Evolutionary conservation across 2,329 filamentous ascomycete genomes (phyloP).

Genomic region (Trichoderma atrobrunneum): DNA sequence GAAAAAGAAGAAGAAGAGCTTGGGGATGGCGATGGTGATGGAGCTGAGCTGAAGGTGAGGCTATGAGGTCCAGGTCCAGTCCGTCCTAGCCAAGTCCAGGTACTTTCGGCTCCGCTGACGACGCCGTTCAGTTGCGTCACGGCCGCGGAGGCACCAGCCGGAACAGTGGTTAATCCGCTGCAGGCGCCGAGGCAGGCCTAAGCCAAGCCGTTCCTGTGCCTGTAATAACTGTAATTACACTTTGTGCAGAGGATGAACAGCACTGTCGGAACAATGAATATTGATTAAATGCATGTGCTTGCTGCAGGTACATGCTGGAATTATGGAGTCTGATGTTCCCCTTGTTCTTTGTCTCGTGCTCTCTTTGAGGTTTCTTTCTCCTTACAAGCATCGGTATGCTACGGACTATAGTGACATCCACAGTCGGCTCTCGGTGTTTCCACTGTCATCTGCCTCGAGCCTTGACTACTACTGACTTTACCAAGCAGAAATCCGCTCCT

Average conservation of each 20-base stretch:
- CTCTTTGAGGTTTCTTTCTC: not conserved
- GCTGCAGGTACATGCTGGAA: not conserved
- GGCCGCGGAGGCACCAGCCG: slow-evolving; percentile 16
- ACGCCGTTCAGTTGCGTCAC: slow-evolving; percentile 21
- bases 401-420: not conserved
- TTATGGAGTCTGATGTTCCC: not conserved
- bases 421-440: not conserved
- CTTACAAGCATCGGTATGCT: not conserved
- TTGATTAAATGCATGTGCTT: not conserved
- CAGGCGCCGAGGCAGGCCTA: not conserved
- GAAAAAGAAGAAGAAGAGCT: not conserved
- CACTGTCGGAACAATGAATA: not conserved
- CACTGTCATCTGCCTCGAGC: not conserved
- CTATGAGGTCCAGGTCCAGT: not conserved
- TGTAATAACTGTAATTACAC: slow-evolving; percentile 13
- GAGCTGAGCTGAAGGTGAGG: slow-evolving; percentile 5
- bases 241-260: not conserved
- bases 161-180: slow-evolving; percentile 17
- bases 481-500: not conserved
- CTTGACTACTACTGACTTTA: not conserved
- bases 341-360: not conserved
- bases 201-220: not conserved
- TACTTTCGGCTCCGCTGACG: slow-evolving; percentile 14
- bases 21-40: slow-evolving; percentile 5
- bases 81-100: not conserved